Conservation (phyloP, 371 early-diverging fungal genomes). For the Rhizopus delemar region DNA sequence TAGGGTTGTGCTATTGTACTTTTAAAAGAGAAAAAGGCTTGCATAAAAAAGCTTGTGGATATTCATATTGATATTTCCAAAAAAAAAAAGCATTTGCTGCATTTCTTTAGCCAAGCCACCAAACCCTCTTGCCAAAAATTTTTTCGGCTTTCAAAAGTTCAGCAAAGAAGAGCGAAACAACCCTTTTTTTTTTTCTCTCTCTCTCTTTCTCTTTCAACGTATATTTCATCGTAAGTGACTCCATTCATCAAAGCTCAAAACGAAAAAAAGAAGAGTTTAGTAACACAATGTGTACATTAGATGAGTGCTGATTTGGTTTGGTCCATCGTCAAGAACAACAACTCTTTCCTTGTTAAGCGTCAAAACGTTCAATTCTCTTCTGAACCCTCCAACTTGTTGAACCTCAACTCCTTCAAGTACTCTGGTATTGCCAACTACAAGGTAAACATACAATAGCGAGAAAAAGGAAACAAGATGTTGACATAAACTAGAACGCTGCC, state of each 20-base stretch:
- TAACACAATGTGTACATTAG: conserved; percentile 25
- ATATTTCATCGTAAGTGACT: conserved; percentile 1
- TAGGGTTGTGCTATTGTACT: not conserved
- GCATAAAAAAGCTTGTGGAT: not conserved
- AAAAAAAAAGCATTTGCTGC: too few relatives aligned
- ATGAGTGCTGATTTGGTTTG: conserved; percentile 79
- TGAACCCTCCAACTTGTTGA: conserved; percentile 84
- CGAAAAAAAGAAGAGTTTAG: not conserved
- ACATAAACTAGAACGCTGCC: conserved; percentile 57
- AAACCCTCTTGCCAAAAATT: conserved; percentile 1
- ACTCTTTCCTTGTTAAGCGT: conserved; percentile 88
- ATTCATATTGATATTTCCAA: too few relatives aligned
- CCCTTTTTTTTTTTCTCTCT: conserved; percentile 5
- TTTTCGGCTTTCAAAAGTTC: not conserved
- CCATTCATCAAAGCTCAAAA: not conserved
- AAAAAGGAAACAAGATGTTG: not conserved
- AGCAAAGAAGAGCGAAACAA: not conserved
- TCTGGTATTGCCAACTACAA: conserved; percentile 81
- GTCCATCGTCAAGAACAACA: conserved; percentile 83
- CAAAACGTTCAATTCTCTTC: conserved; percentile 78
- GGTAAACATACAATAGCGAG: conserved; percentile 37
- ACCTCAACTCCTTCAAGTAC: conserved; percentile 85
- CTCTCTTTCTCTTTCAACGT: conserved; percentile 8
- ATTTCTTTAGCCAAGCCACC: not conserved
- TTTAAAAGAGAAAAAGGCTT: not conserved